phyloP scores from a whole-genome alignment of 1,139 yeast genomes.

The Suhomyces maxii region DNA sequence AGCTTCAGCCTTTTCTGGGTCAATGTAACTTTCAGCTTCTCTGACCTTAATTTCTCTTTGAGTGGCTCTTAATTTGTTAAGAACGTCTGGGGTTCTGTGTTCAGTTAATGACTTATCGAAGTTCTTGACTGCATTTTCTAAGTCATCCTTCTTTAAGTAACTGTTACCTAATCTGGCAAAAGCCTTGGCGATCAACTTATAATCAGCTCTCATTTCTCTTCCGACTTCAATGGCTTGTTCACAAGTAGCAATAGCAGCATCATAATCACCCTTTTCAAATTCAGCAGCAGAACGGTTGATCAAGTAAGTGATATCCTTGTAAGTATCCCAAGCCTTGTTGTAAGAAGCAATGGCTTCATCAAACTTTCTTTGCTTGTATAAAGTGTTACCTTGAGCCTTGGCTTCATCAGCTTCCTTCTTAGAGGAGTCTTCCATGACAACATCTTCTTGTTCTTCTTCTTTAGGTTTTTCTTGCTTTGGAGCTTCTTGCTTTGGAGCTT shows the following conservation, averaged over 20 bases:
- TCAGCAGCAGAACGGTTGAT: conserved; percentile 98
- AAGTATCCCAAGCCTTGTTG: conserved; percentile 80
- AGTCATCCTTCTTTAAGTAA: conserved; percentile 73
- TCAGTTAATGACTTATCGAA: conserved; percentile 94
- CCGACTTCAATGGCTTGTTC: conserved; percentile 83
- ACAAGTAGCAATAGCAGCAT: conserved; percentile 79
- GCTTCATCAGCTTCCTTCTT: conserved; percentile 70
- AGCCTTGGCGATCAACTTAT: conserved; percentile 87
- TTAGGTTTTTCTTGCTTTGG: conserved; percentile 13
- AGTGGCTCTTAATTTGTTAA: conserved; percentile 81
- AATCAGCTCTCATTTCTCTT: conserved; percentile 87
- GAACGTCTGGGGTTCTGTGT: conserved; percentile 93
- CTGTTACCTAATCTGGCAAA: conserved; percentile 88
- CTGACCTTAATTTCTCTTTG: conserved; percentile 81
- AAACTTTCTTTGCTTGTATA: conserved; percentile 84
- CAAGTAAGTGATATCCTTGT: conserved; percentile 86
- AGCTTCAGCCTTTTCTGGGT: conserved; percentile 92
- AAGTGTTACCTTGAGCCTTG: conserved; percentile 82
- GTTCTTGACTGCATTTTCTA: conserved; percentile 68
- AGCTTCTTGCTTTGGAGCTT: conserved; percentile 23
- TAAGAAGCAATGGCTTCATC: conserved; percentile 90
- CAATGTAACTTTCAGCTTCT: conserved; percentile 76
- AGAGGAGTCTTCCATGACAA: conserved; percentile 31
- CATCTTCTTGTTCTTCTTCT: conserved; percentile 29
- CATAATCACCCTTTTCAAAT: conserved; percentile 91